Percentiles rank a stretch among this genome's conserved stretches.
Evolutionary conservation across 2,329 filamentous ascomycete species (phyloP).

Genomic region (Aspergillus melleus): DNA sequence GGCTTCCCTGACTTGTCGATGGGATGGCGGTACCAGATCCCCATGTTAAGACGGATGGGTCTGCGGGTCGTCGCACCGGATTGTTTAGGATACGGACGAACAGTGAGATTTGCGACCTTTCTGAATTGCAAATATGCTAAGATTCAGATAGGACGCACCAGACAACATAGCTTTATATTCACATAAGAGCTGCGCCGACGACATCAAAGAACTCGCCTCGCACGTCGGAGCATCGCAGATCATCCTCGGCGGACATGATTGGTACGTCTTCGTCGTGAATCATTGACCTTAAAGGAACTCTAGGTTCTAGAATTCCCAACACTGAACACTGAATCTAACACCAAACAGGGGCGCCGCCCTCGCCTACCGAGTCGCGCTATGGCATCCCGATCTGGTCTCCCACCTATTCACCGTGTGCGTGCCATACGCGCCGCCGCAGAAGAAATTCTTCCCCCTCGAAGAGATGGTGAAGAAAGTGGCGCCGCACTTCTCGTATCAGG

Average conservation of each 20-base stretch:
- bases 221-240: constrained; percentile 59
- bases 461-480: constrained; percentile 57
- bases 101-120: constrained; percentile 43
- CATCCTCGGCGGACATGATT: constrained; percentile 89
- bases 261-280: constrained; percentile 50
- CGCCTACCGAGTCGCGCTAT: constrained; percentile 72
- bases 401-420: constrained; percentile 81
- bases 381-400: constrained; percentile 69
- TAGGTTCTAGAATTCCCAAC: too few relatives aligned
- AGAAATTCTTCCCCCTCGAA: constrained; percentile 57
- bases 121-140: constrained; percentile 16
- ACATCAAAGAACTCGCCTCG: constrained; percentile 70
- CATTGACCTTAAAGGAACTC: too few relatives aligned
- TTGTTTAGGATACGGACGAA: constrained; percentile 81
- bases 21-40: constrained; percentile 89
- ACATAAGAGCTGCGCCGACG: constrained; percentile 69
- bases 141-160: constrained; percentile 57
- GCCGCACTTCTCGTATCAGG: constrained; percentile 79
- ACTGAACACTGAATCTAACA: neutral
- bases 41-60: constrained; percentile 68
- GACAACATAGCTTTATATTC: constrained; percentile 64
- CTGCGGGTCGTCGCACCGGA: constrained; percentile 82
- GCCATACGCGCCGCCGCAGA: constrained; percentile 63
- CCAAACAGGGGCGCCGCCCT: constrained; percentile 67
- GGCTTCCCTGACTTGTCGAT: constrained; percentile 82